A percentile compares a stretch with the other conserved stretches of the same genome.
Conservation (phyloP, 805 yeast genomes). For the Tetrapisispora taiwanensis region DNA sequence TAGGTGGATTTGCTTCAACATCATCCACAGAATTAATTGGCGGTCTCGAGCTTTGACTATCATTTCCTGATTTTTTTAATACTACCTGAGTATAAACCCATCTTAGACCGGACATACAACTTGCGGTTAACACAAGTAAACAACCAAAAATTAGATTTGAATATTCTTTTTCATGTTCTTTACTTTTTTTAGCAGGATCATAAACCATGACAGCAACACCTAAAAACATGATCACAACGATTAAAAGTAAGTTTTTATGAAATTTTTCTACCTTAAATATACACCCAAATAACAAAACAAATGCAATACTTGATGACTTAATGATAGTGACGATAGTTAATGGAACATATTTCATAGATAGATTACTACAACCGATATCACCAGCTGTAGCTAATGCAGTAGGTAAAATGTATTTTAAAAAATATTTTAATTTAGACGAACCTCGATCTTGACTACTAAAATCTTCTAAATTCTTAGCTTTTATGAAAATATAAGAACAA, state of each 20-base stretch:
- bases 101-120: slow-evolving; percentile 78
- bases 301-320: slow-evolving; percentile 77
- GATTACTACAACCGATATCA: slow-evolving; percentile 88
- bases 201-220: slow-evolving; percentile 88
- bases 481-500: slow-evolving; percentile 38
- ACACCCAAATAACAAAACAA: slow-evolving; percentile 83
- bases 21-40: not conserved
- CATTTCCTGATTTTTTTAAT: slow-evolving; percentile 31
- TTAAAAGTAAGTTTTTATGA: slow-evolving; percentile 53
- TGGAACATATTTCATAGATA: slow-evolving; percentile 68
- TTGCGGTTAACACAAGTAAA: slow-evolving; percentile 61
- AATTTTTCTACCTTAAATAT: slow-evolving; percentile 68
- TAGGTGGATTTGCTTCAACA: not conserved
- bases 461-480: slow-evolving; percentile 8
- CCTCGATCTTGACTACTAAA: not conserved
- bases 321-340: slow-evolving; percentile 86
- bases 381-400: slow-evolving; percentile 84
- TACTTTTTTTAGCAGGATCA: slow-evolving; percentile 27
- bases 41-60: not conserved
- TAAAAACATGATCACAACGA: slow-evolving; percentile 67
- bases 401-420: slow-evolving; percentile 54
- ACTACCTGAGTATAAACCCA: slow-evolving; percentile 93
- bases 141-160: slow-evolving; percentile 44
- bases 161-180: slow-evolving; percentile 12
- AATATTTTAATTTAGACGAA: slow-evolving; percentile 28